Conservation (phyloP, 371 early-diverging fungal species). For the Actinomortierella wolfii region DNA sequence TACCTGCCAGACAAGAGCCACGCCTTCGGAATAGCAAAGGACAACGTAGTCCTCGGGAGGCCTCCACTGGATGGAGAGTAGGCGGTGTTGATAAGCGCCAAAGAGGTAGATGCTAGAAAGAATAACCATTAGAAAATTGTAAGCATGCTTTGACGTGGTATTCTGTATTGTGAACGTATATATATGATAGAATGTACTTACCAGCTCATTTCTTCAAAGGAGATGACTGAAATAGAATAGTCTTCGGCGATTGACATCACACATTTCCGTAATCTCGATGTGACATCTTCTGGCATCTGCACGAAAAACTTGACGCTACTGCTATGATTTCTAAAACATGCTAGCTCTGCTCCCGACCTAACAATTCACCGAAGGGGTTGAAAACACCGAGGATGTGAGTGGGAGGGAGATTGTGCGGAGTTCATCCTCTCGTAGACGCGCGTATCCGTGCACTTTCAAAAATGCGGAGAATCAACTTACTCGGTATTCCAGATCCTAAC, state of each 20-base stretch:
- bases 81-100: conserved; percentile 59
- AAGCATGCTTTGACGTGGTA: conserved; percentile 11
- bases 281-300: conserved; percentile 66
- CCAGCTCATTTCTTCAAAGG: conserved; percentile 78
- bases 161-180: neutral
- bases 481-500: conserved; percentile 80
- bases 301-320: conserved; percentile 62
- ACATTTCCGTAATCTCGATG: conserved; percentile 58
- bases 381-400: neutral
- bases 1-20: conserved; percentile 82
- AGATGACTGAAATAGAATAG: conserved; percentile 71
- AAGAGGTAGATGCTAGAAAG: conserved; percentile 60
- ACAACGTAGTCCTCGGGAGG: conserved; percentile 70
- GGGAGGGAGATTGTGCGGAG: neutral
- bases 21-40: conserved; percentile 66
- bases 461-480: conserved; percentile 47
- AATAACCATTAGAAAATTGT: conserved; percentile 28
- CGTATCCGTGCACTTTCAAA: neutral
- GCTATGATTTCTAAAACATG: conserved; percentile 70
- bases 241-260: conserved; percentile 73
- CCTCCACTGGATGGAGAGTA: conserved; percentile 72
- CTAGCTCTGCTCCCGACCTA: conserved; percentile 66
- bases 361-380: neutral
- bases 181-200: conserved; percentile 28
- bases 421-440: conserved; percentile 1